Base-by-base conservation (phyloP, 148 eudicot genomes). In the Vaccinium vitisidaea region DNA sequence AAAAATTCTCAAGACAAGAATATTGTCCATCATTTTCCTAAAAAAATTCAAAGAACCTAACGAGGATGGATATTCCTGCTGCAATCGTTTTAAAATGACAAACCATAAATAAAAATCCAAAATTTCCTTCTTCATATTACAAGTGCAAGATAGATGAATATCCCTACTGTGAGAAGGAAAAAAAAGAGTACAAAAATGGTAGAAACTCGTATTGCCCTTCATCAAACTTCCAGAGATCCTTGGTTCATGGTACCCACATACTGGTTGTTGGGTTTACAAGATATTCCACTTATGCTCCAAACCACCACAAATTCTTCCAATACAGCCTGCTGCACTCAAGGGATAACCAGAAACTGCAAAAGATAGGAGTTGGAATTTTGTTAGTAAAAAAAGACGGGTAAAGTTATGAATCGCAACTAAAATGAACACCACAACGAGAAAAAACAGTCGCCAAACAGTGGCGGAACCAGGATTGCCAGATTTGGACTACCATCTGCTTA, bases 291-390 rank as follows among this genome's bases (percentile, higher is more conserved):
- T 59, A 0, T n/a, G 83, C 75, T 81, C 83, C 74, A 81, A 81
- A 12, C 54, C 83, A 61, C 54, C 12, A 27, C 83, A 61, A n/a
- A 81, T 81, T 46, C 74, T 81, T 39, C 55, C 49, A 81, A 81
- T 81, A 81, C 83, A 81, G 39, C 74, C 56, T 46, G 83, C 74
- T 14, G 83, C 83, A 81, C 83, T 81, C 83, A 81, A 80, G 8
- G 82, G 82, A 56, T 80, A 80, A 18, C 82, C 82, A 11, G 69
- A 80, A 36, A 80, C 82, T 81, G 83, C 83, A 81, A 61, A 16
- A 81, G 48, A 39, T n/a, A 48, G 25, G 30, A 79, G 46, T 52
- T n/a, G 23, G 8, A 30, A 27, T 25, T 79, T 63, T n/a, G 1
- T 10, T 9, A 18, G n/a, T 21, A 79, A 53, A 15, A 23, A 52